Evolutionary conservation across 257 asterid genomes (phyloP).

Genomic region (Przewalskia tangutica): DNA sequence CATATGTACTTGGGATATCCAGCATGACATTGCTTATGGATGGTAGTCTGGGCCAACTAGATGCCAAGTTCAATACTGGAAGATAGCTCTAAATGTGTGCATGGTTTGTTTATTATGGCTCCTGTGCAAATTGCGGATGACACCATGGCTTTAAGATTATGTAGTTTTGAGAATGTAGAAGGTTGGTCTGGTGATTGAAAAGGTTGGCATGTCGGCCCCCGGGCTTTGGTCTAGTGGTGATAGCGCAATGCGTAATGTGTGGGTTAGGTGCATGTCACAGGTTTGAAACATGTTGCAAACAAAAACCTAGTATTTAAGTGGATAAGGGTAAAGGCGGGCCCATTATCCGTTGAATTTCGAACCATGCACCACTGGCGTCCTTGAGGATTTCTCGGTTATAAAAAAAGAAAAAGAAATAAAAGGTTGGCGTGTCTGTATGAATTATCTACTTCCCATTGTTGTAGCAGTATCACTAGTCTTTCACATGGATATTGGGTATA

Average conservation of each 20-base stretch:
- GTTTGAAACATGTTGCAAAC: background rate
- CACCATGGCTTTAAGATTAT: background rate
- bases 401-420: background rate
- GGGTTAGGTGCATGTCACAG: background rate
- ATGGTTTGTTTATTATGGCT: background rate
- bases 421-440: background rate
- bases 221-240: background rate
- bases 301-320: background rate
- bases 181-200: background rate
- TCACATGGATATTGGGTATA: background rate
- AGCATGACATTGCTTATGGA: background rate
- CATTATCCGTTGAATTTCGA: background rate
- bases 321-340: background rate
- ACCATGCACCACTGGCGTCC: background rate
- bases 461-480: background rate
- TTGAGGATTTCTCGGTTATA: background rate
- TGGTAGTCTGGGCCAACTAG: background rate
- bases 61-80: background rate
- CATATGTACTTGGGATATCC: background rate
- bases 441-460: background rate
- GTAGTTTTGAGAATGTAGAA: background rate
- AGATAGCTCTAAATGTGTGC: no score
- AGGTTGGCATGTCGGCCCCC: background rate
- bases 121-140: background rate
- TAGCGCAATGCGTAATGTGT: background rate